A percentile compares a stretch with the other conserved stretches of the same genome.
These are phyloP conservation scores for Epicoccum nigrum DNA, from an alignment of 2,329 filamentous ascomycete genomes.

Conservation along the genomic window DNA sequence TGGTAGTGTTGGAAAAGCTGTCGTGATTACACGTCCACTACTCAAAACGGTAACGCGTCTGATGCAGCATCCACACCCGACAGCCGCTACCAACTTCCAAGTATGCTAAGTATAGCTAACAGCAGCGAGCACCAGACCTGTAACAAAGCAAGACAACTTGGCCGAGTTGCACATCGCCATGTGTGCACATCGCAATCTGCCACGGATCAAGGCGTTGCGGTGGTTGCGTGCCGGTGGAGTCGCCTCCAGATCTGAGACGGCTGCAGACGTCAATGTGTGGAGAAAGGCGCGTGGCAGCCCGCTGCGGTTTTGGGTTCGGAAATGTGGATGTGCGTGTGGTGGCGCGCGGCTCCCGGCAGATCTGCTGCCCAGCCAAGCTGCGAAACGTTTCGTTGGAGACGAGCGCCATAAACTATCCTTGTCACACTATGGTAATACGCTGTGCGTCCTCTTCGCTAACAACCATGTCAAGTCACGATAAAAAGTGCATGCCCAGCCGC, in stretches of 20 bases:
- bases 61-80: neutral
- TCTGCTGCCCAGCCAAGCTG: neutral
- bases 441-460: neutral
- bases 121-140: no score
- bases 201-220: no score
- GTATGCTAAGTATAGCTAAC: no score
- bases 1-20: neutral
- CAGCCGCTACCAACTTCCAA: constrained; percentile 2
- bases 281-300: neutral
- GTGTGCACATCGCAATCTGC: constrained; percentile 3
- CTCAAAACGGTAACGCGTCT: neutral
- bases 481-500: constrained; percentile 2
- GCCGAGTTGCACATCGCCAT: neutral
- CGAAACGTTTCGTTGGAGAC: no score
- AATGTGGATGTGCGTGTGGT: no score
- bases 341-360: neutral
- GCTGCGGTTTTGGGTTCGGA: constrained; percentile 1
- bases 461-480: neutral
- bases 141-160: neutral
- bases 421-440: neutral
- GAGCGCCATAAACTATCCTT: neutral
- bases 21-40: neutral
- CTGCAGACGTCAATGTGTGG: neutral
- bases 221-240: constrained; percentile 9
- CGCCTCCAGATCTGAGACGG: neutral